A percentile compares a stretch with the other conserved stretches of the same genome.
Evolutionary conservation across 2,329 filamentous ascomycete genomes (phyloP).

Genomic region (Mycocentrospora acerina): DNA sequence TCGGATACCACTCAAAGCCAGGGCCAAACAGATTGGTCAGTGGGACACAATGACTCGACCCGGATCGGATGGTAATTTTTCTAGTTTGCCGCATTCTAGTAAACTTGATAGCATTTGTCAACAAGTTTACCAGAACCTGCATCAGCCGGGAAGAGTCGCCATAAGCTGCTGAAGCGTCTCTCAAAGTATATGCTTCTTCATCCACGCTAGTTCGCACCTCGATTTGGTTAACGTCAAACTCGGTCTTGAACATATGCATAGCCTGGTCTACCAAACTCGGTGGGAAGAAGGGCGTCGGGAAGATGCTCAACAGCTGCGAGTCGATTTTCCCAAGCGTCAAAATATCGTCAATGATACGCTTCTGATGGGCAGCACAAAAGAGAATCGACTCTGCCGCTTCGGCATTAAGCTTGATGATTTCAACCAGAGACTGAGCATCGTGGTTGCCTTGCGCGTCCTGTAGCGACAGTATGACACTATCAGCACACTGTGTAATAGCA

Average conservation of each 20-base stretch:
- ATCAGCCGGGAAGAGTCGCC: constrained; percentile 16
- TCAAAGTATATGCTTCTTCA: constrained; percentile 10
- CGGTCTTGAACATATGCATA: constrained; percentile 25
- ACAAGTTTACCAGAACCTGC: constrained; percentile 32
- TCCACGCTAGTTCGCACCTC: constrained; percentile 13
- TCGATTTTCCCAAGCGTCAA: constrained; percentile 22
- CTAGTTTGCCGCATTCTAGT: constrained; percentile 17
- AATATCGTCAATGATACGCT: constrained; percentile 30
- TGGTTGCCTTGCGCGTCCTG: constrained; percentile 14
- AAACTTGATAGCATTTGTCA: constrained; percentile 39
- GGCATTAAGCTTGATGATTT: constrained; percentile 8
- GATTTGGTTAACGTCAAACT: constrained; percentile 10
- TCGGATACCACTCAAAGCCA: constrained; percentile 7
- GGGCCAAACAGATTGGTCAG: constrained; percentile 5
- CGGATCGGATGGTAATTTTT: constrained; percentile 13
- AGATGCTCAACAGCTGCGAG: constrained; percentile 23
- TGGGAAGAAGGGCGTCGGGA: constrained; percentile 18
- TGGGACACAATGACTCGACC: constrained; percentile 7
- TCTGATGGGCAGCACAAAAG: constrained; percentile 32
- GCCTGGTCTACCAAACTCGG: constrained; percentile 15
- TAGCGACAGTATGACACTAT: constrained; percentile 14
- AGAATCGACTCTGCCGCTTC: constrained; percentile 28
- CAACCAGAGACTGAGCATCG: constrained; percentile 10
- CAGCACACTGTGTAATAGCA: constrained; percentile 29
- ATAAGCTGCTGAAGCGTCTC: background rate